These are phyloP conservation scores for Camillea tinctor DNA, from an alignment of 2,329 filamentous ascomycete genomes.

Conservation along the genomic window DNA sequence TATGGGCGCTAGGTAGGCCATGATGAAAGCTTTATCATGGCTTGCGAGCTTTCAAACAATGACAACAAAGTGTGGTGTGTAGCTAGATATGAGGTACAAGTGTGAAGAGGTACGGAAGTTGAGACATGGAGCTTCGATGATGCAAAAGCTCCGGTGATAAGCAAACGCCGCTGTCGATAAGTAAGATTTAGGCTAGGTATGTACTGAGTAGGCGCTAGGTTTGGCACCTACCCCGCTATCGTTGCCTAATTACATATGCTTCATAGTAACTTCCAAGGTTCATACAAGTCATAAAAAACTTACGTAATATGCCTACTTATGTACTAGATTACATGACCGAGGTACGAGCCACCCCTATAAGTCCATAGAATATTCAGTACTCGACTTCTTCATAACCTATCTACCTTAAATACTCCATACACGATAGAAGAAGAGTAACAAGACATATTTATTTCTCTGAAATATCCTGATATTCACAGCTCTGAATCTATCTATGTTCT, in stretches of 20 bases:
- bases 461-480: too few species aligned
- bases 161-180: slow-evolving; percentile 23
- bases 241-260: background rate
- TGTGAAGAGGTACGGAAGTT: slow-evolving; percentile 1
- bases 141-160: slow-evolving; percentile 25
- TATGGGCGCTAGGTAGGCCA: slow-evolving; percentile 95
- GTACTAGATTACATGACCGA: too few species aligned
- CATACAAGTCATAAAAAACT: too few species aligned
- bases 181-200: slow-evolving; percentile 2
- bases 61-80: background rate
- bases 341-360: too few species aligned
- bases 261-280: background rate
- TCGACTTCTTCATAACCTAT: too few species aligned
- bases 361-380: too few species aligned
- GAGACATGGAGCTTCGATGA: slow-evolving; percentile 17
- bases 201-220: too few species aligned
- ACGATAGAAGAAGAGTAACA: too few species aligned
- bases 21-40: slow-evolving; percentile 41
- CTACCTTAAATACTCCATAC: too few species aligned
- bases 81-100: background rate
- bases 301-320: too few species aligned
- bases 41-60: slow-evolving; percentile 4
- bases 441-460: too few species aligned
- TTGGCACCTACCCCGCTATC: background rate
- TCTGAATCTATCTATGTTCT: too few species aligned